phyloP scores from a whole-genome alignment of 768 basidiomycete species.

The Dentipellis sp. region DNA sequence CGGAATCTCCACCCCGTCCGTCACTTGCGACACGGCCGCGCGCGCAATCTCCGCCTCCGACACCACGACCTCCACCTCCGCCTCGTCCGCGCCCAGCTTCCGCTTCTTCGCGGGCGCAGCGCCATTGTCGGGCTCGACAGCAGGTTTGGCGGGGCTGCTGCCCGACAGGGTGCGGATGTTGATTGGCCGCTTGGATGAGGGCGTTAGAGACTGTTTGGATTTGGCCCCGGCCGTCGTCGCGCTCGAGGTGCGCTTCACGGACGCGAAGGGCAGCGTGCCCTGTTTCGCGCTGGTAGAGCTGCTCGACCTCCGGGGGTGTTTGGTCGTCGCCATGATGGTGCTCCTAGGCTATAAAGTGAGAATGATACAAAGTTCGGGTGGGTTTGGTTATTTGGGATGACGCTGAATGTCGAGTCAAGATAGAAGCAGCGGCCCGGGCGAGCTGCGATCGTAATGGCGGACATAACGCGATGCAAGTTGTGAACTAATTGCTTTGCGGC shows the following conservation, averaged over 20 bases:
- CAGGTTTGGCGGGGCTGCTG: not conserved
- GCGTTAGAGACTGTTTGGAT: not conserved
- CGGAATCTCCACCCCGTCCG: not conserved
- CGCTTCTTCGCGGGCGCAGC: not conserved
- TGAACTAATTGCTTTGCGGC: not conserved
- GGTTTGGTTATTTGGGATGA: not conserved
- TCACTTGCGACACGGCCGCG: slow-evolving; percentile 1
- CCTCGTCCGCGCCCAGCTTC: not conserved
- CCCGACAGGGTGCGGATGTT: not conserved
- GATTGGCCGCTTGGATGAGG: not conserved
- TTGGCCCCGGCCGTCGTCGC: slow-evolving; percentile 8
- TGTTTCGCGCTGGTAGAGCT: slow-evolving; percentile 6
- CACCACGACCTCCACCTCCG: not conserved
- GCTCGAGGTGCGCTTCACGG: slow-evolving; percentile 12
- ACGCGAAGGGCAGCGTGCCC: slow-evolving; percentile 11
- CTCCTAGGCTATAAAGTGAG: no score
- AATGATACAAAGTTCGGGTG: not conserved
- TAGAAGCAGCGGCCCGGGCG: not conserved
- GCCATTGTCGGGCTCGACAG: not conserved
- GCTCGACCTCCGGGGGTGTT: slow-evolving; percentile 9
- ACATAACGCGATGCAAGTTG: not conserved
- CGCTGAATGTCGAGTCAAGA: not conserved
- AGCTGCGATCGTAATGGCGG: not conserved
- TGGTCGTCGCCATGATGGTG: not conserved
- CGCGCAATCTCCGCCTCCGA: slow-evolving; percentile 7